phyloP scores from a whole-genome alignment of 2,329 filamentous ascomycete species.

The Phialocephala subalpina region DNA sequence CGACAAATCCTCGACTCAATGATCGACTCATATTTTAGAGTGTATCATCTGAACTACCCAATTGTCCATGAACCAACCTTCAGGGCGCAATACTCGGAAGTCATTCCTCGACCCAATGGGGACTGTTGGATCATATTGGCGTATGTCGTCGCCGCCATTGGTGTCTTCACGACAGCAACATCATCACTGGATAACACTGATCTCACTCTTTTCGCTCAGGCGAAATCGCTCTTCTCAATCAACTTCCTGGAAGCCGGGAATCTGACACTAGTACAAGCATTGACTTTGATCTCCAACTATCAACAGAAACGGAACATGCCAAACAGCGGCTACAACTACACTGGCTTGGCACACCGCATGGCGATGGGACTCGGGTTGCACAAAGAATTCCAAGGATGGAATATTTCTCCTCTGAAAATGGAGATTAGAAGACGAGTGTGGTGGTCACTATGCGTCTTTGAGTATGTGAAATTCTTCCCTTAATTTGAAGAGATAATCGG shows the following conservation, averaged over 20 bases:
- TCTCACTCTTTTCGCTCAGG: constrained; percentile 12
- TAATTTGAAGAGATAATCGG: neutral
- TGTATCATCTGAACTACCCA: constrained; percentile 33
- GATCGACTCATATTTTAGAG: constrained; percentile 22
- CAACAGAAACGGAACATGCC: constrained; percentile 57
- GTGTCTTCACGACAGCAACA: constrained; percentile 30
- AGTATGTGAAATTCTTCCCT: constrained; percentile 27
- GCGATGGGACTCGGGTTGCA: constrained; percentile 59
- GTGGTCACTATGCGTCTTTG: constrained; percentile 54
- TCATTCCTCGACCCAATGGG: constrained; percentile 26
- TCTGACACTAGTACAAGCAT: constrained; percentile 53
- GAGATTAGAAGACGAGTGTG: constrained; percentile 51
- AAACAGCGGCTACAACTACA: constrained; percentile 60
- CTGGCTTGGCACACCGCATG: constrained; percentile 59
- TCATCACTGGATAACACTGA: constrained; percentile 20
- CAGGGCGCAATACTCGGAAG: constrained; percentile 27
- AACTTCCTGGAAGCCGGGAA: constrained; percentile 55
- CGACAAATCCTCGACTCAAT: constrained; percentile 5
- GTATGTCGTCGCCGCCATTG: constrained; percentile 31
- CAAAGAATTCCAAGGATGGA: constrained; percentile 49
- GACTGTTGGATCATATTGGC: constrained; percentile 33
- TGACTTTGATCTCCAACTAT: constrained; percentile 56
- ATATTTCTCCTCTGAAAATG: constrained; percentile 40
- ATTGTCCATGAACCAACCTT: constrained; percentile 35
- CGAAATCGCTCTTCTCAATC: constrained; percentile 46